Conservation (phyloP, 1,139 yeast species). For the Casaregolazyma suthepensis region DNA sequence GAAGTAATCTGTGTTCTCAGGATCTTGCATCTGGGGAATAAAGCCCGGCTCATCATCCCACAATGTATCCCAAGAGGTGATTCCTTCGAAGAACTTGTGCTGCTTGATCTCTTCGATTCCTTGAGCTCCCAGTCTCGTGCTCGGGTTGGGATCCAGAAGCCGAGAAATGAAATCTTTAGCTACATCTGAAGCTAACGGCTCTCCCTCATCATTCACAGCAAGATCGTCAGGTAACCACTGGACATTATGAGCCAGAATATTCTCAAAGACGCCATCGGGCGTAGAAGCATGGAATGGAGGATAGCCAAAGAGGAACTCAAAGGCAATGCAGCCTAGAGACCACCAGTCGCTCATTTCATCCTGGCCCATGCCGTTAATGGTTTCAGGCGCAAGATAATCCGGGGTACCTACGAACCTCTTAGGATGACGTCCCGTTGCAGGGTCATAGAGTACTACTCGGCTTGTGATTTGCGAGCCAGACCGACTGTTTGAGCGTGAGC, state of each 20-base stretch:
- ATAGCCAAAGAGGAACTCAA: constrained; percentile 86
- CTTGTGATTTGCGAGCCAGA: constrained; percentile 12
- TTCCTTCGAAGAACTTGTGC: constrained; percentile 69
- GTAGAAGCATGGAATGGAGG: constrained; percentile 90
- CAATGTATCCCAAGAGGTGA: constrained; percentile 64
- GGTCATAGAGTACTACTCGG: constrained; percentile 25
- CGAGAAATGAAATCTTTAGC: constrained; percentile 69
- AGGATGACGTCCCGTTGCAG: constrained; percentile 13
- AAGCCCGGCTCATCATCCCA: constrained; percentile 76
- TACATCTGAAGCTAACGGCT: constrained; percentile 44
- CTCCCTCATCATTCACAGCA: constrained; percentile 39
- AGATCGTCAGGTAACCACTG: constrained; percentile 77
- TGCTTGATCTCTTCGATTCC: constrained; percentile 74
- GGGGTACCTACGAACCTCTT: constrained; percentile 92
- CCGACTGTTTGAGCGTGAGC: constrained; percentile 8
- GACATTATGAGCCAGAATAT: constrained; percentile 64
- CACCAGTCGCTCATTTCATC: constrained; percentile 95
- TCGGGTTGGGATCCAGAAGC: constrained; percentile 59
- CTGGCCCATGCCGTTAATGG: constrained; percentile 79
- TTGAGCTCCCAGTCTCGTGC: constrained; percentile 60
- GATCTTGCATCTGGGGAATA: constrained; percentile 72
- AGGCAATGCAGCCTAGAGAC: constrained; percentile 93
- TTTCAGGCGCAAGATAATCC: constrained; percentile 95
- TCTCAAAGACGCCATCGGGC: constrained; percentile 76
- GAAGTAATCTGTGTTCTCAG: constrained; percentile 87